Percentiles rank a stretch among this genome's conserved stretches.
Evolutionary conservation across 2,329 filamentous ascomycete genomes (phyloP).

Genomic region (Fusarium chlamydosporum): DNA sequence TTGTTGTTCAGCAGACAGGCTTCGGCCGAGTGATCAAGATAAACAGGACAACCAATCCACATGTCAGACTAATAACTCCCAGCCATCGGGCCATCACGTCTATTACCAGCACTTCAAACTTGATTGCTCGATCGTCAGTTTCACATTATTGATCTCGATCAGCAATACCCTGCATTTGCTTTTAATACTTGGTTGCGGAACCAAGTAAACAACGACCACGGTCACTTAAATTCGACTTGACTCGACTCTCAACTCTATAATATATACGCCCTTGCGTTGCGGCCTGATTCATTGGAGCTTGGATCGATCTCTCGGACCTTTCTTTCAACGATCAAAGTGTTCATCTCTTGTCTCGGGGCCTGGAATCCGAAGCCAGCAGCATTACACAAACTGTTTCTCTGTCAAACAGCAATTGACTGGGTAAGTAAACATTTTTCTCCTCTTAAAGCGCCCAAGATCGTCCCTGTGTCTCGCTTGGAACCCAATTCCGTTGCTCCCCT

Average conservation of each 20-base stretch:
- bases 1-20: conserved; percentile 31
- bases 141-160: conserved; percentile 5
- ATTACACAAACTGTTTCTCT: conserved; percentile 10
- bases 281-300: conserved; percentile 41
- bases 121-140: conserved; percentile 15
- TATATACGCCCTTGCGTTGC: conserved; percentile 39
- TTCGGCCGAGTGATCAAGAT: conserved; percentile 39
- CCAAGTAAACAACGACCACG: conserved; percentile 16
- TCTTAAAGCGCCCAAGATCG: conserved; percentile 4
- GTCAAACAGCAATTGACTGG: conserved; percentile 28
- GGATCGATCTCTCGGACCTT: conserved; percentile 16
- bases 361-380: conserved; percentile 26
- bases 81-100: not conserved
- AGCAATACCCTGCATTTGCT: conserved; percentile 3
- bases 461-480: conserved; percentile 10
- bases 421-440: conserved; percentile 17
- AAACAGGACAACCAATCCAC: conserved; percentile 13
- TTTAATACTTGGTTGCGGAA: conserved; percentile 11
- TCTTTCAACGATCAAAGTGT: conserved; percentile 11
- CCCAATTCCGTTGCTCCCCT: conserved; percentile 10
- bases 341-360: conserved; percentile 30
- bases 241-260: conserved; percentile 14
- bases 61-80: conserved; percentile 2
- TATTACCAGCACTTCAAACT: conserved; percentile 2
- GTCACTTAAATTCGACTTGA: conserved; percentile 1